Conservation (phyloP, 345 rosid genomes). For the Geranium rotundifolium region DNA sequence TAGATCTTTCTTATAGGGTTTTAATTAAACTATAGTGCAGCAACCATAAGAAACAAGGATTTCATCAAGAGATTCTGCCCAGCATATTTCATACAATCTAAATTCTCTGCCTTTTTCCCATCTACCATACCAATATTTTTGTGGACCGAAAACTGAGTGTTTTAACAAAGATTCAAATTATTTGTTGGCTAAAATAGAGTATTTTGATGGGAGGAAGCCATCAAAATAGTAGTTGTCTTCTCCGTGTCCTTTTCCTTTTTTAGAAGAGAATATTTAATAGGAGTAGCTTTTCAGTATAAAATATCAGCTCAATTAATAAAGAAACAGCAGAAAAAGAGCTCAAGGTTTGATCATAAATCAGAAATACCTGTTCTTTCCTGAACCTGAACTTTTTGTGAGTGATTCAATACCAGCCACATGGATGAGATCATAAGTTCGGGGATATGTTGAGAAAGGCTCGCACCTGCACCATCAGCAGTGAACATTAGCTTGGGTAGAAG, state of each 20-base stretch:
- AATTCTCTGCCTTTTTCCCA: neutral
- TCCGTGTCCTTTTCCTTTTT: neutral
- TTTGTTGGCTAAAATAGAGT: too few relatives aligned
- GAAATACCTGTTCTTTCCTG: conserved; percentile 43
- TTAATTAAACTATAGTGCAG: neutral
- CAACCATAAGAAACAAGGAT: neutral
- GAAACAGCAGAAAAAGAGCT: neutral
- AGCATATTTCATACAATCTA: neutral
- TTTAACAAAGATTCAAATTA: too few relatives aligned
- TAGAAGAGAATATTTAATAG: neutral
- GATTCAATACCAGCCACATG: conserved; percentile 78
- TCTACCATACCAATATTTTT: neutral
- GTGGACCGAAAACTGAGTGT: neutral
- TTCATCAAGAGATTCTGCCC: neutral
- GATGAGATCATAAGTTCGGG: conserved; percentile 87
- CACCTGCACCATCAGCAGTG: conserved; percentile 41
- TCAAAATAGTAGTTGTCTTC: neutral
- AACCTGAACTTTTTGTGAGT: conserved; percentile 36
- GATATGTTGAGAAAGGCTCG: conserved; percentile 97
- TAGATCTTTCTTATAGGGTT: too few relatives aligned
- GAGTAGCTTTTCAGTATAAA: neutral
- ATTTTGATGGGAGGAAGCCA: neutral
- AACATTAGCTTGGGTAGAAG: neutral
- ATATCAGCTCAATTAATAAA: neutral
- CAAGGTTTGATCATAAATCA: neutral